phyloP scores from a whole-genome alignment of 805 yeast genomes.

The Starmera quercuum region DNA sequence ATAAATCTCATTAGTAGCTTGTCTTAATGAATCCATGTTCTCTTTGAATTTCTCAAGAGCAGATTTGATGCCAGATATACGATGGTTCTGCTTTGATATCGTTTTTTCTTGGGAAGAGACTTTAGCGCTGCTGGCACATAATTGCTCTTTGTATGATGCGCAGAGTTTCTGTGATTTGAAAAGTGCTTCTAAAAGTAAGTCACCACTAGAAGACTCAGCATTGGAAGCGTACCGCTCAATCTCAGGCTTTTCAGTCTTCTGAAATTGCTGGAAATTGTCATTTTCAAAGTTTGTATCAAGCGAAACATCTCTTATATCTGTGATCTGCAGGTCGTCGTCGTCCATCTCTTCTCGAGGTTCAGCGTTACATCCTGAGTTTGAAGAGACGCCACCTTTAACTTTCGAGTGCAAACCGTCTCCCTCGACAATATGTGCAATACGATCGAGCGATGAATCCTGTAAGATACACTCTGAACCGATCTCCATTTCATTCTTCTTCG shows the following conservation, averaged over 20 bases:
- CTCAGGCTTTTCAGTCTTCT: neutral
- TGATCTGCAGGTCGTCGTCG: constrained; percentile 32
- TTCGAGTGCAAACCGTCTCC: neutral
- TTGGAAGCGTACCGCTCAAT: constrained; percentile 1
- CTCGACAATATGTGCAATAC: constrained; percentile 1
- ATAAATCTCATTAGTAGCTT: constrained; percentile 13
- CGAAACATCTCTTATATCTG: constrained; percentile 27
- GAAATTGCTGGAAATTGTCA: neutral
- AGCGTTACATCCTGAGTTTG: too few relatives aligned
- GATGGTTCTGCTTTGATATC: constrained; percentile 15
- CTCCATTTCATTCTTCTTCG: neutral
- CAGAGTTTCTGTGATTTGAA: constrained; percentile 30
- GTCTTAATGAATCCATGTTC: constrained; percentile 15
- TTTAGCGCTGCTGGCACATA: constrained; percentile 21
- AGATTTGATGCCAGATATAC: constrained; percentile 14
- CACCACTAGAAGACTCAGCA: constrained; percentile 22
- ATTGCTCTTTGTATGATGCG: constrained; percentile 22
- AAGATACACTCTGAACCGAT: neutral
- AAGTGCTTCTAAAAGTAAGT: constrained; percentile 31
- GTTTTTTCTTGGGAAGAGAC: constrained; percentile 19
- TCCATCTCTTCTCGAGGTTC: constrained; percentile 13
- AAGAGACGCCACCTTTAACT: too few relatives aligned
- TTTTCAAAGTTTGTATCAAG: constrained; percentile 2
- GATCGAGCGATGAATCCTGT: constrained; percentile 4
- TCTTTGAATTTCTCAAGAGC: constrained; percentile 18